phyloP scores from a whole-genome alignment of 768 basidiomycete species.

The Calocybe cyanea region DNA sequence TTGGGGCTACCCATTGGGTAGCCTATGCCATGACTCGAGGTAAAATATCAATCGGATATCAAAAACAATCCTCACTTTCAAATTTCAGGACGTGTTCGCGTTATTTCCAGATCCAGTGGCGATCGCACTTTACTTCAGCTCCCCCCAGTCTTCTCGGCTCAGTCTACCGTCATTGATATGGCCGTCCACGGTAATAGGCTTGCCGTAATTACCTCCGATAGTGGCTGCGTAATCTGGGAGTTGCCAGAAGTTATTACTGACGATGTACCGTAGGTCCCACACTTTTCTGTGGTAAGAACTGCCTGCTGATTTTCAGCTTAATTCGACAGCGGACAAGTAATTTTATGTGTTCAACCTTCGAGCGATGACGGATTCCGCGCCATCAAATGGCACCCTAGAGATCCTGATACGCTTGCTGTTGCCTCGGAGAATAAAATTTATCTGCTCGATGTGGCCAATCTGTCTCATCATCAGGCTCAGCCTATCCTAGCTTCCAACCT shows the following conservation, averaged over 20 bases:
- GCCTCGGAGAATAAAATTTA: conserved; percentile 76
- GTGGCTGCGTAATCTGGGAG: conserved; percentile 89
- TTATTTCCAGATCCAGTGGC: conserved; percentile 85
- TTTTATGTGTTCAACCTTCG: conserved; percentile 68
- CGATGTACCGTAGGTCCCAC: conserved; percentile 70
- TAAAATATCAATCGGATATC: conserved; percentile 16
- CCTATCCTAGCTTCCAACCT: conserved; percentile 68
- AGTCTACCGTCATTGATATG: conserved; percentile 78
- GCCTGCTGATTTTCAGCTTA: conserved; percentile 8
- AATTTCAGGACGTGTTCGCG: conserved; percentile 68
- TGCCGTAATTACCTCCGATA: conserved; percentile 84
- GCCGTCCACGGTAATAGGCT: conserved; percentile 79
- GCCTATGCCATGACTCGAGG: conserved; percentile 91
- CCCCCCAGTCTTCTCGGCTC: conserved; percentile 53
- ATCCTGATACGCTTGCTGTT: conserved; percentile 76
- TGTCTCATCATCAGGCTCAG: conserved; percentile 53
- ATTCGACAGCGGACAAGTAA: conserved; percentile 52
- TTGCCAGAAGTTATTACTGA: conserved; percentile 79
- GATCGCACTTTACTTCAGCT: conserved; percentile 84
- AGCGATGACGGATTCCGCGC: conserved; percentile 60
- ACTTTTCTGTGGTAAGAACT: neutral
- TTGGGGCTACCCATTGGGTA: conserved; percentile 90
- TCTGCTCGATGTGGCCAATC: conserved; percentile 67
- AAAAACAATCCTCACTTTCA: conserved; percentile 1
- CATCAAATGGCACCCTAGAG: conserved; percentile 88